A percentile compares a stretch with the other conserved stretches of the same genome.
phyloP scores from a whole-genome alignment of 108 stramenopile species.

The Fistulifera solaris region DNA sequence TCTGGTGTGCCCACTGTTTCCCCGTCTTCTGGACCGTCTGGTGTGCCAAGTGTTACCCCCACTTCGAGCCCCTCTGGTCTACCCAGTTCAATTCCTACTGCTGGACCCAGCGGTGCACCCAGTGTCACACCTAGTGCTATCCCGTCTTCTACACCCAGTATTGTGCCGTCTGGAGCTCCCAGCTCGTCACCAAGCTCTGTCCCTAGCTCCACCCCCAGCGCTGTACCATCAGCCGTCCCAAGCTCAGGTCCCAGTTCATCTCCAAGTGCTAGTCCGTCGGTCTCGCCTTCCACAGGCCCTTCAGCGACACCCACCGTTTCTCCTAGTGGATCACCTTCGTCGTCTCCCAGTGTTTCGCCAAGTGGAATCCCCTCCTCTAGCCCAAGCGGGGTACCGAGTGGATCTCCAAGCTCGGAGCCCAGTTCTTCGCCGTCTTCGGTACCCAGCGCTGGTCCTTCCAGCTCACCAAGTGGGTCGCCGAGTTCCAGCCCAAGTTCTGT shows the following conservation, averaged over 20 bases:
- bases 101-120: constrained; percentile 1
- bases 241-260: not conserved
- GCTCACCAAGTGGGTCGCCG: not conserved
- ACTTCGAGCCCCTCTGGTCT: not conserved
- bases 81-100: constrained; percentile 1
- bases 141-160: not conserved
- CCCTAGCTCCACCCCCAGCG: not conserved
- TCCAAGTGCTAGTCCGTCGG: not conserved
- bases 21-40: not conserved
- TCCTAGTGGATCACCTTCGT: not conserved
- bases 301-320: not conserved
- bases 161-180: not conserved
- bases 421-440: not conserved
- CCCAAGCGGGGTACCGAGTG: not conserved
- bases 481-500: constrained; percentile 4
- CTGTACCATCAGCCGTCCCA: not conserved
- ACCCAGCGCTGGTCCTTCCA: not conserved
- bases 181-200: constrained; percentile 1
- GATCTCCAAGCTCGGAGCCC: not conserved
- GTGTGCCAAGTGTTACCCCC: constrained; percentile 3
- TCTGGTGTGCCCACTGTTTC: not conserved
- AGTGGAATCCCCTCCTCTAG: not conserved
- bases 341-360: not conserved
- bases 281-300: not conserved
- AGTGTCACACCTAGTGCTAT: not conserved